Evolutionary conservation across 441 rosid species (phyloP), one percentile per base, ranked within the genome.

Genomic region (Manihot esculenta): DNA sequence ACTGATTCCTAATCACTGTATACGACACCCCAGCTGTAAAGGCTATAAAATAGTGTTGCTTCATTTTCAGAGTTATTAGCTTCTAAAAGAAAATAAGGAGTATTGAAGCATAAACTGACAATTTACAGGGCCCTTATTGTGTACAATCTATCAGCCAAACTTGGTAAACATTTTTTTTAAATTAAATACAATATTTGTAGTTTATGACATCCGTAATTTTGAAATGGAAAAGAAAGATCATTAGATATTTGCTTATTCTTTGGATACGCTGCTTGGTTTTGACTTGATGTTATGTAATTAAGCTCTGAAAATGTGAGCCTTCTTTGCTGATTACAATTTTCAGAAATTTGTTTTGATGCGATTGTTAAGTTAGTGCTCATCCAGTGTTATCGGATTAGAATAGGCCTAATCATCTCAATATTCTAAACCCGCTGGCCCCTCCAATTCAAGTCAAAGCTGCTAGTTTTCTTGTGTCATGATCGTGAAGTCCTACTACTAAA

Each of bases 1-100:
- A 77, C 59, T 9, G 97, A 84, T 71, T 72, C 91, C 23, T 88
- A 88, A 74, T 49, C 74, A 41, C 59, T 48, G 62, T 7, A 65
- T 70, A 62, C 47, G 56, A 56, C 44, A 55, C 45, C 3, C 45
- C 9, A 47, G 53, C 62, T 62, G 66, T 65, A 64, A 65, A 55
- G 59, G 35, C 35, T 57, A 51, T n/a, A n/a, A n/a, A n/a, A n/a
- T n/a, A n/a, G 26, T 5, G 5, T 35, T 42, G 57, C 21, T 21
- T 2, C 30, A 59, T 44, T 56, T 30, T 42, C 10, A 42, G 63
- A 55, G 55, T 54, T 70, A 15, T 61, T 66, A 42, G 49, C 35
- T 41, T 75, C 50, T 69, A 18, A 18, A 48, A 67, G 70, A 70
- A 54, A 74, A 78, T 74, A 80, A 80, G 44, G 35, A 30, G 35